Evolutionary conservation across 1,284 basidiomycete species (phyloP), one percentile per base, ranked within the genome.

Genomic region (Heterobasidion annosum): DNA sequence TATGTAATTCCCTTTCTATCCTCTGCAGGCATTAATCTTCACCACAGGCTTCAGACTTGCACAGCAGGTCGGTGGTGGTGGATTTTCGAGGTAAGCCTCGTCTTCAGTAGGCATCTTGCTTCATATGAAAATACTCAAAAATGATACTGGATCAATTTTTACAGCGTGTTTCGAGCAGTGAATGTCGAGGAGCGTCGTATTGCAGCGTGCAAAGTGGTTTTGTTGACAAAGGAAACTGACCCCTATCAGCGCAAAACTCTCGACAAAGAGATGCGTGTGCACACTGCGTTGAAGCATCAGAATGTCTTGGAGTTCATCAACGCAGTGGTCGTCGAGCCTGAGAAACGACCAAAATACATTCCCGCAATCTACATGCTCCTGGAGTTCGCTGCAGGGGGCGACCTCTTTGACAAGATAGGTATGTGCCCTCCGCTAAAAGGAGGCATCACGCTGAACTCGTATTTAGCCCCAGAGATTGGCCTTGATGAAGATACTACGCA

Each of bases 351-450:
- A 3, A 65, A 70, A 0, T 91, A 83, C 62, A 70, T 85, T 0
- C 87, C 91, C 0, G 93, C 90, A 0, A 78, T 94, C 45, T 99
- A 98, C 67, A 93, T 99, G 77, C 73, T 98, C 32, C 73, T 99
- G 59, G 96, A 98, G 68, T 75, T 96, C 44, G 96, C 95, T 0
- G 86, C 86, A 0, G 95, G 94, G 47, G 96, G 97, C 0, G 96
- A 99, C 68, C 71, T 99, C 44, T 99, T 99, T 67, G 97, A 99
- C 71, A 98, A 98, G 75, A 98, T 99, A 57, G 90, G 94, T 94
- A 64, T n/a, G 19, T 6, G 35, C 19, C 15, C 49, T 32, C 48
- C 4, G 32, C 32, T 8, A 25, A 16, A 33, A 13, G 8, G 19
- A 44, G 15, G 12, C n/a, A 9, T 19, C 37, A n/a, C 15, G 43